These are phyloP conservation scores for Cordyceps pruinosa DNA, from an alignment of 2,329 filamentous ascomycete genomes.

Conservation along the genomic window DNA sequence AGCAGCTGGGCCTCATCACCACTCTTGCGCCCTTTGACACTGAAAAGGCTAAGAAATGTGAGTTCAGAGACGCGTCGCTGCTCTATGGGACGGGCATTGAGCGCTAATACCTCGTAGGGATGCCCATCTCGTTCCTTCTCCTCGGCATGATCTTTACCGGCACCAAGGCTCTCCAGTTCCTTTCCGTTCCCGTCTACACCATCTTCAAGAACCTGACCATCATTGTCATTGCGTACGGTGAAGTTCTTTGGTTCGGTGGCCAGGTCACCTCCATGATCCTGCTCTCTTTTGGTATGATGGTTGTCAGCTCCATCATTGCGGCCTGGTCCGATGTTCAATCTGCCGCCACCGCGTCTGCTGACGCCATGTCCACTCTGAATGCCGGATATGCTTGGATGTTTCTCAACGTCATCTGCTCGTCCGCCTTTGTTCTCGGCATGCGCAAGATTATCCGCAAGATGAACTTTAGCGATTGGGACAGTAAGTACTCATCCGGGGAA, in stretches of 20 bases:
- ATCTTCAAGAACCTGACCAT: slow-evolving; percentile 98
- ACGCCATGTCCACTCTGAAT: slow-evolving; percentile 74
- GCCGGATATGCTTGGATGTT: slow-evolving; percentile 92
- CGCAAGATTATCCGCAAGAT: slow-evolving; percentile 94
- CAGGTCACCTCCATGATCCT: slow-evolving; percentile 76
- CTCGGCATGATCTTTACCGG: slow-evolving; percentile 96
- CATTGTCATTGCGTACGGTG: slow-evolving; percentile 89
- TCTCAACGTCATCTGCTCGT: slow-evolving; percentile 84
- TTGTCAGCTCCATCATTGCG: slow-evolving; percentile 79
- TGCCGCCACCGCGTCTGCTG: slow-evolving; percentile 58
- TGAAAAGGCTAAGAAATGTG: slow-evolving; percentile 84
- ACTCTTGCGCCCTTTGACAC: slow-evolving; percentile 71
- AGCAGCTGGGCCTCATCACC: slow-evolving; percentile 67
- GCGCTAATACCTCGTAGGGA: slow-evolving; percentile 50
- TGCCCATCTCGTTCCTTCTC: slow-evolving; percentile 81
- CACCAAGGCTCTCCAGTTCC: slow-evolving; percentile 82
- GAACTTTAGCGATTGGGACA: slow-evolving; percentile 97
- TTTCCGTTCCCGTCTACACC: slow-evolving; percentile 90
- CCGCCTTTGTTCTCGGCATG: slow-evolving; percentile 79
- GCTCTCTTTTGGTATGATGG: slow-evolving; percentile 88
- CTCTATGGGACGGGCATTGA: background rate
- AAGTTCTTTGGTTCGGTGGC: slow-evolving; percentile 91
- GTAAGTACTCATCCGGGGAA: slow-evolving; percentile 48
- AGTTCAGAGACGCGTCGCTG: slow-evolving; percentile 21
- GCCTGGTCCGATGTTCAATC: slow-evolving; percentile 93